Percentiles rank a stretch among this genome's conserved stretches.
These are phyloP conservation scores for Mycena rebaudengoi DNA, from an alignment of 768 basidiomycete genomes.

Conservation along the genomic window DNA sequence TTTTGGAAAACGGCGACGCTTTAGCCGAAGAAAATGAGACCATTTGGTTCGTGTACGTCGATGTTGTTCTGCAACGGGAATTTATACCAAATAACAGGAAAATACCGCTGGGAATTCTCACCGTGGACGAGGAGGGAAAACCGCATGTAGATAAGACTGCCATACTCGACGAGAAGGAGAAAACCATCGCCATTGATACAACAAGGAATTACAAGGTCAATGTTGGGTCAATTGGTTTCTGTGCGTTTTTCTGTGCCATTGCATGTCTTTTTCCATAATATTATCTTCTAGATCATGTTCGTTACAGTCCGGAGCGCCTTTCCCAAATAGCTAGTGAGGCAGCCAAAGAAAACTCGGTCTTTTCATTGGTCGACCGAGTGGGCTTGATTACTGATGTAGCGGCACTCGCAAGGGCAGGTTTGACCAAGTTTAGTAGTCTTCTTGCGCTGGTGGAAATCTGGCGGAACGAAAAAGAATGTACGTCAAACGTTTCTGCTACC, in stretches of 20 bases:
- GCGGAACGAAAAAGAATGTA: constrained; percentile 79
- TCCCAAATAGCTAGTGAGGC: constrained; percentile 84
- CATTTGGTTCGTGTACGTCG: constrained; percentile 65
- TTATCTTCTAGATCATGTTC: constrained; percentile 72
- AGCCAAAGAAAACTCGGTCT: constrained; percentile 64
- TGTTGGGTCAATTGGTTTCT: constrained; percentile 87
- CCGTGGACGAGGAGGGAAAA: constrained; percentile 66
- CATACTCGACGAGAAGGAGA: constrained; percentile 75
- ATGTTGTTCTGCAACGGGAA: neutral
- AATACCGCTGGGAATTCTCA: constrained; percentile 79
- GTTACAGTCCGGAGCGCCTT: constrained; percentile 84
- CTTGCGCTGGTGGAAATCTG: constrained; percentile 77
- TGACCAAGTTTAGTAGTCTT: constrained; percentile 76
- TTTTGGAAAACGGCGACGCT: constrained; percentile 84
- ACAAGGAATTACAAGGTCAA: constrained; percentile 89
- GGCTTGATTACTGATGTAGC: constrained; percentile 88
- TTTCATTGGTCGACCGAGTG: constrained; percentile 87
- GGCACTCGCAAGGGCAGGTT: constrained; percentile 82
- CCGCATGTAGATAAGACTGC: constrained; percentile 64
- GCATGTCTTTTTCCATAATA: neutral
- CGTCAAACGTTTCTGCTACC: constrained; percentile 34
- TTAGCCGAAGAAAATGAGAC: constrained; percentile 86
- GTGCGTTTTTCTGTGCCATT: constrained; percentile 56
- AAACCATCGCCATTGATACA: constrained; percentile 74
- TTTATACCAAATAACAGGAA: constrained; percentile 57